These are phyloP conservation scores for Trypanosoma theileri DNA, from an alignment of 208 protist genomes.

Conservation along the genomic window DNA sequence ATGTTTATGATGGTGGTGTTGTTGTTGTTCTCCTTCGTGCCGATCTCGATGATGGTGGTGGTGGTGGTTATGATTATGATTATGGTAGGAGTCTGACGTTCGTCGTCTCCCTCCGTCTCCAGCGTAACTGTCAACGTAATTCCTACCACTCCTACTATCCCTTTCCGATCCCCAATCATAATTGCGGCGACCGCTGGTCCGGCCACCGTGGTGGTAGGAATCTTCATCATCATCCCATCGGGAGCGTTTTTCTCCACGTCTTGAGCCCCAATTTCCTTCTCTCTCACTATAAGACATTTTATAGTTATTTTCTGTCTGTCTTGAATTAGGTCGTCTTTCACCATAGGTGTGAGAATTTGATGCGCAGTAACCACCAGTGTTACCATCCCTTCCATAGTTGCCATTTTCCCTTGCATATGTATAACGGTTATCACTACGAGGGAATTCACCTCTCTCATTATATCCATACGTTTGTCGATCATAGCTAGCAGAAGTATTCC, in stretches of 20 bases:
- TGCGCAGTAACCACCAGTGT: not conserved
- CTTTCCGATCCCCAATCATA: conserved; percentile 2
- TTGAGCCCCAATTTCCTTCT: not conserved
- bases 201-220: not conserved
- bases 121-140: no score
- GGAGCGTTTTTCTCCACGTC: conserved; percentile 1
- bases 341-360: not conserved
- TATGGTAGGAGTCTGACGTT: not conserved
- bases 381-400: not conserved
- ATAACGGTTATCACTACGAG: conserved; percentile 6
- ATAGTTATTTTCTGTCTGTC: not conserved
- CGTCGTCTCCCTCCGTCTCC: not conserved
- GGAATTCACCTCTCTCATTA: not conserved
- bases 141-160: not conserved
- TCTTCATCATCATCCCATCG: conserved; percentile 1
- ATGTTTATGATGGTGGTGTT: conserved; percentile 3
- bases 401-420: conserved; percentile 6
- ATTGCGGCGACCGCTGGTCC: not conserved
- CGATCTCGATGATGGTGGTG: conserved; percentile 5
- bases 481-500: not conserved
- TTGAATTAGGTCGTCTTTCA: conserved; percentile 1
- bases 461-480: not conserved
- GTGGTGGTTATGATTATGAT: not conserved
- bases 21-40: conserved; percentile 2
- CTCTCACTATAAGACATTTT: not conserved